Percentiles rank a stretch among this genome's conserved stretches.
These are phyloP conservation scores for Aspergillus carlsbadensis DNA, from an alignment of 495 filamentous ascomycete genomes.

Conservation along the genomic window DNA sequence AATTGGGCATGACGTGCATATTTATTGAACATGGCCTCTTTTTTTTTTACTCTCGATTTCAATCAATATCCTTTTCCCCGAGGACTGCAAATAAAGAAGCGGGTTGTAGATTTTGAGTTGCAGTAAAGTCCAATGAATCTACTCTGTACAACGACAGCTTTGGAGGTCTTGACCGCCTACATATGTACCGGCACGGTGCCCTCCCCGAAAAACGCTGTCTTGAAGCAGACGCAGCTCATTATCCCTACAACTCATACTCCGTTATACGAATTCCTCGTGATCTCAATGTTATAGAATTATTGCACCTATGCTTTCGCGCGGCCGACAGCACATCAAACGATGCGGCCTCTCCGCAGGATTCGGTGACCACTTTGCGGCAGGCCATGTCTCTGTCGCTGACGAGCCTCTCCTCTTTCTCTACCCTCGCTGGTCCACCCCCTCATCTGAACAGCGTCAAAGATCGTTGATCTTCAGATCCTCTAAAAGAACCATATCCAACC, in stretches of 20 bases:
- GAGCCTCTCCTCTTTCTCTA: slow-evolving; percentile 48
- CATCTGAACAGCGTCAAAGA: slow-evolving; percentile 22
- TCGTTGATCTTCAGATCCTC: slow-evolving; percentile 14
- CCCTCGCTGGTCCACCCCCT: slow-evolving; percentile 40
- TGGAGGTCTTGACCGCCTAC: background rate
- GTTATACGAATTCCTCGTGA: no score
- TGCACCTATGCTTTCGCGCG: slow-evolving; percentile 40
- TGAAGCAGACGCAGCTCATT: no score
- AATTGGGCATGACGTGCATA: slow-evolving; percentile 43
- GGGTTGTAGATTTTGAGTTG: no score
- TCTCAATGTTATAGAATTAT: no score
- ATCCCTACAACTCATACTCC: no score
- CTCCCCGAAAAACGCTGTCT: background rate
- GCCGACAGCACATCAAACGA: slow-evolving; percentile 42
- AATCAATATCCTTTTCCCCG: no score
- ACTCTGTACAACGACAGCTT: no score
- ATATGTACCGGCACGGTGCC: background rate
- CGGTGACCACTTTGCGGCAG: slow-evolving; percentile 7
- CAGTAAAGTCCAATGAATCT: no score
- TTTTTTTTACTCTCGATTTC: background rate
- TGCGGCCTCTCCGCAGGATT: slow-evolving; percentile 37
- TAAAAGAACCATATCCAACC: background rate
- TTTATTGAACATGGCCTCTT: slow-evolving; percentile 38
- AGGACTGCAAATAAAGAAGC: no score
- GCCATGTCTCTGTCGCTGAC: slow-evolving; percentile 36